Conservation (phyloP, 2,329 filamentous ascomycete species). For the Dactylellina cionopaga region DNA sequence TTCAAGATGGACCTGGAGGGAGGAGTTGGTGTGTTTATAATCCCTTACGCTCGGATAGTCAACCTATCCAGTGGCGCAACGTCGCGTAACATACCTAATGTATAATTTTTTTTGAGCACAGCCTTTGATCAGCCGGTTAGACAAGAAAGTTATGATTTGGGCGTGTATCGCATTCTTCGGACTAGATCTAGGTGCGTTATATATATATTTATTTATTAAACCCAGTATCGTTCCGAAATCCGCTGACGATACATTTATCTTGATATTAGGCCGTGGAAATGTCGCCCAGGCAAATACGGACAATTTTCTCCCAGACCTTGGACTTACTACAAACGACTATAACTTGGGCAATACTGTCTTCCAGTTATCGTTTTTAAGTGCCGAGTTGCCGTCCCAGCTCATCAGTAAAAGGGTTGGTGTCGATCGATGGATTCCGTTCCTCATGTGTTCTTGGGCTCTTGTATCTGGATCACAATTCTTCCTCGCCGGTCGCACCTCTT, state of each 20-base stretch:
- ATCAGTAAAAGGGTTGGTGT: conserved; percentile 69
- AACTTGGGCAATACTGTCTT: conserved; percentile 70
- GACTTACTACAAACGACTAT: conserved; percentile 58
- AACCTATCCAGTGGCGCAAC: no score
- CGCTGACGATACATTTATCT: neutral
- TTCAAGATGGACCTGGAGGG: conserved; percentile 68
- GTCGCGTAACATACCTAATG: neutral
- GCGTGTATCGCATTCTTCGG: conserved; percentile 40
- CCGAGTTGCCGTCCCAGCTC: conserved; percentile 72
- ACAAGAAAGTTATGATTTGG: conserved; percentile 29
- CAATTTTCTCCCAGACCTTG: conserved; percentile 8
- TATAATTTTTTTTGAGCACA: neutral
- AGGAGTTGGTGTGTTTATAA: conserved; percentile 62
- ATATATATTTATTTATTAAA: neutral
- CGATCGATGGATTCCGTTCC: conserved; percentile 70
- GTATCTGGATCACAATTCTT: conserved; percentile 66
- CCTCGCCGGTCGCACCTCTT: conserved; percentile 63
- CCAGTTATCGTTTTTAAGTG: conserved; percentile 66
- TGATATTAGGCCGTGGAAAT: conserved; percentile 18
- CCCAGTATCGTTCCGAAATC: no score
- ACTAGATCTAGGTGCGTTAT: conserved; percentile 19
- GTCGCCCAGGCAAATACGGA: conserved; percentile 30
- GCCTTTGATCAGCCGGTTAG: conserved; percentile 22
- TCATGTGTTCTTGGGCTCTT: conserved; percentile 69
- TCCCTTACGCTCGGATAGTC: neutral